Evolutionary conservation across 805 yeast genomes (phyloP), one percentile per base, ranked within the genome.

Genomic region (Wickerhamiella musiphila): DNA sequence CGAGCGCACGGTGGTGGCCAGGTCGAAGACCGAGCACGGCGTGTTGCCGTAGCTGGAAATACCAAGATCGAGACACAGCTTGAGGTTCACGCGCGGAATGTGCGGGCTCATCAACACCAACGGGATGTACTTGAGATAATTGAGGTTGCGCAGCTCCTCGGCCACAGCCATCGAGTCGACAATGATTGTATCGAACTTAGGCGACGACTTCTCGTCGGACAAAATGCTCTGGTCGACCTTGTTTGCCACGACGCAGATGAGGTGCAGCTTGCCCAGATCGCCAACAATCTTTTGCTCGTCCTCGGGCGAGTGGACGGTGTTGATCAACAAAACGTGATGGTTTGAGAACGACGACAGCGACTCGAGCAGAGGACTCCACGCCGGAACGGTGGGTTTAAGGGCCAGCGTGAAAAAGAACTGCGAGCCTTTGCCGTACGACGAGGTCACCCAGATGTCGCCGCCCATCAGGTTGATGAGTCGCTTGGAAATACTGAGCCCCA

Each of bases 401-500:
- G 75, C 65, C 15, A 81, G 69, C 0, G 93, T 78, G 54, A 81
- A 81, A 54, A 70, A 76, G 52, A 81, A 81, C 46, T 76, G 73
- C 2, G 92, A 78, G 2, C 94, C 94, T 45, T 66, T 61, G 17
- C 86, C 90, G 48, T 72, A 78, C 38, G 65, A 66, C 1, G 92
- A 78, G 15, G 78, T 69, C 18, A 82, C 93, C 93, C 93, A 79
- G 39, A 81, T 79, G 41, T 77, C 86, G 50, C 93, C 94, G 26
- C 93, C 93, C 93, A 82, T 81, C 41, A 81, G 63, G 47, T 78
- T 84, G 47, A 82, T 81, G 44, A 81, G 64, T 46, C 79, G 82
- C 52, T 78, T 79, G 7, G 93, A 82, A 52, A 81, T 81, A 3
- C 92, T 78, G 35, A 81, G 62, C 12, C 94, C 94, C 28, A 81